Conservation (phyloP, 164 flowering plant genomes). For the Annona cherimola region DNA sequence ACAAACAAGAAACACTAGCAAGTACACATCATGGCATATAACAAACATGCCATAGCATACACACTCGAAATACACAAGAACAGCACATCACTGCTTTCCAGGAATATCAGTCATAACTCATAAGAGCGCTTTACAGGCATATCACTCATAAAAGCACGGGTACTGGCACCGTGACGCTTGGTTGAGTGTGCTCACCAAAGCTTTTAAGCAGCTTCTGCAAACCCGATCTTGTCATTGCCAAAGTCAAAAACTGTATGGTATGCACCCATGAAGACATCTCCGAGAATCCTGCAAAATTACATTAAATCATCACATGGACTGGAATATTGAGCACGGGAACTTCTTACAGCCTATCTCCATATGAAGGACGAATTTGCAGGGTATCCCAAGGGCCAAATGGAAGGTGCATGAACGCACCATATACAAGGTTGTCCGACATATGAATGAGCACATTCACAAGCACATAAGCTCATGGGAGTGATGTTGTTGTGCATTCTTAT, state of each 20-base stretch:
- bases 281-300: slow-evolving; percentile 35
- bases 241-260: slow-evolving; percentile 50
- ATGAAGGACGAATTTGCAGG: too few relatives aligned
- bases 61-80: too few relatives aligned
- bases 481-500: neutral
- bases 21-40: too few relatives aligned
- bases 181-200: neutral
- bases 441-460: neutral
- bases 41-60: too few relatives aligned
- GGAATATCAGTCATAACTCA: too few relatives aligned
- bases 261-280: slow-evolving; percentile 47
- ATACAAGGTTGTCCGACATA: too few relatives aligned
- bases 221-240: slow-evolving; percentile 36
- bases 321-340: neutral
- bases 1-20: too few relatives aligned
- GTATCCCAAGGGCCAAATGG: too few relatives aligned
- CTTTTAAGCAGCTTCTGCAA: slow-evolving; percentile 36
- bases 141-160: neutral
- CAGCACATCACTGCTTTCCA: too few relatives aligned
- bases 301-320: neutral
- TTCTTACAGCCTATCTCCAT: too few relatives aligned
- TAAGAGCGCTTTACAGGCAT: neutral
- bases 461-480: neutral
- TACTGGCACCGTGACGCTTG: neutral
- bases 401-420: too few relatives aligned